These are phyloP conservation scores for Simmondsia chinensis DNA, from an alignment of 148 eudicot genomes.

Conservation along the genomic window DNA sequence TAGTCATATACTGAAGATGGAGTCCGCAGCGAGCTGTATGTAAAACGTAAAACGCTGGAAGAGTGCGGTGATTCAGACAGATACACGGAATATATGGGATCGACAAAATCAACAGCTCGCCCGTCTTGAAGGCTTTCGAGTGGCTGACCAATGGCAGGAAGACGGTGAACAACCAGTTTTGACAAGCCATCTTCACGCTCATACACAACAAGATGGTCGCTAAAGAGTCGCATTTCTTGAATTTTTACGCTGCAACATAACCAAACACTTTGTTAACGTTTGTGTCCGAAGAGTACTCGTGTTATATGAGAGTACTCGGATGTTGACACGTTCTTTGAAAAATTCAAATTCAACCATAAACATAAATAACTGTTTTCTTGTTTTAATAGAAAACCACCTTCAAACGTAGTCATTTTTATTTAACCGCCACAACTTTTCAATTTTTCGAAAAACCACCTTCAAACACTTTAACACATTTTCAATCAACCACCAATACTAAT, in stretches of 20 bases:
- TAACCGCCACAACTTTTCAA: too few relatives aligned
- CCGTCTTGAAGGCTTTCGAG: conserved; percentile 54
- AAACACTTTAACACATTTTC: too few relatives aligned
- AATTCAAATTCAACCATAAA: background rate
- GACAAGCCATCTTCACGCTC: conserved; percentile 76
- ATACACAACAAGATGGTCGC: conserved; percentile 61
- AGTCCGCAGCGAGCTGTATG: conserved; percentile 85
- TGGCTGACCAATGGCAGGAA: conserved; percentile 71
- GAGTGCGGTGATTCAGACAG: conserved; percentile 50
- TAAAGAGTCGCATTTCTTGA: conserved; percentile 51
- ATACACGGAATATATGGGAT: conserved; percentile 64
- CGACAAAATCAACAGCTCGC: conserved; percentile 58
- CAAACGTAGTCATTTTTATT: too few relatives aligned
- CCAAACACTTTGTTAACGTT: conserved; percentile 7
- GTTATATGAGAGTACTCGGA: too few relatives aligned
- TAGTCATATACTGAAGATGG: conserved; percentile 73
- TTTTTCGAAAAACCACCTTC: too few relatives aligned
- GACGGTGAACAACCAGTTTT: conserved; percentile 41
- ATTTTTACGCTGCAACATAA: conserved; percentile 62
- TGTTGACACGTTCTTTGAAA: too few relatives aligned
- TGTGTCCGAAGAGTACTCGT: too few relatives aligned
- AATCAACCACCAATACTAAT: too few relatives aligned
- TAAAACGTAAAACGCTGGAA: conserved; percentile 63
- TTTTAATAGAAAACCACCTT: too few relatives aligned
- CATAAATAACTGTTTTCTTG: too few relatives aligned